Evolutionary conservation across 345 rosid species (phyloP).

Genomic region (Turnera subulata): DNA sequence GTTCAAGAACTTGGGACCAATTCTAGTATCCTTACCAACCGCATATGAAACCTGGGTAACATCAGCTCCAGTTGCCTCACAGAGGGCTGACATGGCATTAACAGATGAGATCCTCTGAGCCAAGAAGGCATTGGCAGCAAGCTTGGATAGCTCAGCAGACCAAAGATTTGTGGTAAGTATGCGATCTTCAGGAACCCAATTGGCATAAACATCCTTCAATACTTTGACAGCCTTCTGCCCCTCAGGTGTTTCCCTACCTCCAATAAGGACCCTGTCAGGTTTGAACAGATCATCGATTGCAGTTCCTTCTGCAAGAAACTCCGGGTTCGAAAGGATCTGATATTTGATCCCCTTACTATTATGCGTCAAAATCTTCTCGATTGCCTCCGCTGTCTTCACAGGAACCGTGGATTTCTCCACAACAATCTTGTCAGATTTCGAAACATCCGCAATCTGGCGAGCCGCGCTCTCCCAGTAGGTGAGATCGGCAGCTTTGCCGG

Average conservation of each 20-base stretch:
- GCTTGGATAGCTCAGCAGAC: constrained; percentile 97
- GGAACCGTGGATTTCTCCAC: constrained; percentile 96
- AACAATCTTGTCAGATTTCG: constrained; percentile 80
- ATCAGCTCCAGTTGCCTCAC: constrained; percentile 87
- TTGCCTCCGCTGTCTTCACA: constrained; percentile 88
- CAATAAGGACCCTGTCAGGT: constrained; percentile 86
- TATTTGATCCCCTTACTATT: constrained; percentile 91
- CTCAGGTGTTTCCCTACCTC: constrained; percentile 87
- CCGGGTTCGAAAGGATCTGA: constrained; percentile 92
- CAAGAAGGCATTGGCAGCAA: constrained; percentile 89
- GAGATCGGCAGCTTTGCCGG: constrained; percentile 93
- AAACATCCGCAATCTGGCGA: constrained; percentile 86
- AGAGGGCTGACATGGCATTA: constrained; percentile 90
- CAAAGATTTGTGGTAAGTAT: constrained; percentile 87
- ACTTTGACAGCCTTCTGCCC: constrained; percentile 75
- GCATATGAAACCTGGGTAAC: constrained; percentile 72
- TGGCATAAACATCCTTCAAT: constrained; percentile 73
- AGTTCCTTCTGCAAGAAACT: constrained; percentile 96
- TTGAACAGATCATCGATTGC: constrained; percentile 66
- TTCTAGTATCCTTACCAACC: constrained; percentile 74
- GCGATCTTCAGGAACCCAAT: constrained; percentile 80
- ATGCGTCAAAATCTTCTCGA: constrained; percentile 83
- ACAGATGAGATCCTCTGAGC: constrained; percentile 92
- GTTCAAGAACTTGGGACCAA: constrained; percentile 81
- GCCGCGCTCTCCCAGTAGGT: constrained; percentile 99